phyloP scores from a whole-genome alignment of 495 filamentous ascomycete genomes.

The Aspergillus asperescens region DNA sequence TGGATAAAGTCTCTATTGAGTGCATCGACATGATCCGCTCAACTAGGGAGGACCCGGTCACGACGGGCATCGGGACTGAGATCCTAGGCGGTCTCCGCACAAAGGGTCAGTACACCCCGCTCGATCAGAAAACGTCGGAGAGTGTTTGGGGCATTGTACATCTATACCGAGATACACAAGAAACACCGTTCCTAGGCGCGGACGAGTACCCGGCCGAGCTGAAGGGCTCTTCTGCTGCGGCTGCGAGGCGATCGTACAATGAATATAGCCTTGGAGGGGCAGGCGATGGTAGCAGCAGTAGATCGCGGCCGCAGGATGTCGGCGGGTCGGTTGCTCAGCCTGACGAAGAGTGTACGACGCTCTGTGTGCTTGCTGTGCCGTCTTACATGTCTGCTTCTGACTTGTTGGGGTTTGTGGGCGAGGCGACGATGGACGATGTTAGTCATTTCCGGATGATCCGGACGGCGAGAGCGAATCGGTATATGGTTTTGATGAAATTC shows the following conservation, averaged over 20 bases:
- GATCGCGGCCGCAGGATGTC: background rate
- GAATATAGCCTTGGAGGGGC: constrained; percentile 22
- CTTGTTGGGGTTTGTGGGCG: constrained; percentile 87
- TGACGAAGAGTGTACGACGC: constrained; percentile 72
- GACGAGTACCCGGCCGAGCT: constrained; percentile 40
- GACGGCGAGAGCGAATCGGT: constrained; percentile 81
- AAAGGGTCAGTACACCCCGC: constrained; percentile 72
- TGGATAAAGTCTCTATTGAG: constrained; percentile 57
- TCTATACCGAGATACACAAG: constrained; percentile 79
- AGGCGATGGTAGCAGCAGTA: constrained; percentile 21
- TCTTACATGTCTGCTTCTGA: constrained; percentile 88
- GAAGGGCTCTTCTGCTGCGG: constrained; percentile 39
- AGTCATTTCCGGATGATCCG: constrained; percentile 95
- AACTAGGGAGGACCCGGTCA: constrained; percentile 30
- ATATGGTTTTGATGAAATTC: constrained; percentile 98
- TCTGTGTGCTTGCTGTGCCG: constrained; percentile 92
- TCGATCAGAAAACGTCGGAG: constrained; percentile 71
- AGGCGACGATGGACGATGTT: constrained; percentile 79
- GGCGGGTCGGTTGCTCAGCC: constrained; percentile 10
- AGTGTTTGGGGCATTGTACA: constrained; percentile 92
- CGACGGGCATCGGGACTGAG: constrained; percentile 46
- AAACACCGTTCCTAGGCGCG: constrained; percentile 51
- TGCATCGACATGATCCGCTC: constrained; percentile 60
- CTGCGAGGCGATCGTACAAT: constrained; percentile 28
- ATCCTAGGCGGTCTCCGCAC: constrained; percentile 55